Percentiles rank a stretch among this genome's conserved stretches.
phyloP scores from a whole-genome alignment of 805 yeast species.

The Monosporozyma servazzii region DNA sequence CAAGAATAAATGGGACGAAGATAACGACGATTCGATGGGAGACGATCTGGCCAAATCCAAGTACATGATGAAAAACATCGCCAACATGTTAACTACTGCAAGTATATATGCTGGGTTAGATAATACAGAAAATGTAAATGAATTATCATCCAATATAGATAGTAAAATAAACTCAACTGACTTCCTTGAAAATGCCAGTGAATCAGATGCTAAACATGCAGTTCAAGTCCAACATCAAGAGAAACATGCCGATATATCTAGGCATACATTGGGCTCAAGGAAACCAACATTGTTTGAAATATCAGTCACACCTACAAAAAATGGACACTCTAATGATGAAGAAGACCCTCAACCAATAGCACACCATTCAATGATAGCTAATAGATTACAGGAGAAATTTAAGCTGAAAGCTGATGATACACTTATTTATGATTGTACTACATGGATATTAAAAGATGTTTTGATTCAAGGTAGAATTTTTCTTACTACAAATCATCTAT shows the following conservation, averaged over 20 bases:
- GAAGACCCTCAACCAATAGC: neutral
- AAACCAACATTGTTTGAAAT: slow-evolving; percentile 17
- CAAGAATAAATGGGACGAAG: slow-evolving; percentile 7
- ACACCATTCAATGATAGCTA: neutral
- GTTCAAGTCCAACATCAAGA: no score
- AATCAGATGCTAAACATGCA: neutral
- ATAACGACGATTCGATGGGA: slow-evolving; percentile 8
- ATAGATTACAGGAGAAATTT: slow-evolving; percentile 20
- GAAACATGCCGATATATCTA: neutral
- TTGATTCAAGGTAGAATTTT: slow-evolving; percentile 79
- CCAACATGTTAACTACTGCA: slow-evolving; percentile 47
- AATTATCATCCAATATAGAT: slow-evolving; percentile 2
- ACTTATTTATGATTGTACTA: slow-evolving; percentile 53
- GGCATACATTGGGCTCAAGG: slow-evolving; percentile 2
- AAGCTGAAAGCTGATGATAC: slow-evolving; percentile 45
- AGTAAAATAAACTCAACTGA: neutral
- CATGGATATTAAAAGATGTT: slow-evolving; percentile 79
- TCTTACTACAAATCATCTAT: slow-evolving; percentile 51
- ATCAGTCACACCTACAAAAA: slow-evolving; percentile 10
- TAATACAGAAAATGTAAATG: slow-evolving; percentile 17
- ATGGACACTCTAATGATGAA: neutral
- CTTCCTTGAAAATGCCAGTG: neutral
- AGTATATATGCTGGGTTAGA: slow-evolving; percentile 39
- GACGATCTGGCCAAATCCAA: slow-evolving; percentile 31
- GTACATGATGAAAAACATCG: slow-evolving; percentile 44